These are phyloP conservation scores for Anthracocystis panici-leucophaei DNA, from an alignment of 1,284 basidiomycete genomes.

Conservation along the genomic window DNA sequence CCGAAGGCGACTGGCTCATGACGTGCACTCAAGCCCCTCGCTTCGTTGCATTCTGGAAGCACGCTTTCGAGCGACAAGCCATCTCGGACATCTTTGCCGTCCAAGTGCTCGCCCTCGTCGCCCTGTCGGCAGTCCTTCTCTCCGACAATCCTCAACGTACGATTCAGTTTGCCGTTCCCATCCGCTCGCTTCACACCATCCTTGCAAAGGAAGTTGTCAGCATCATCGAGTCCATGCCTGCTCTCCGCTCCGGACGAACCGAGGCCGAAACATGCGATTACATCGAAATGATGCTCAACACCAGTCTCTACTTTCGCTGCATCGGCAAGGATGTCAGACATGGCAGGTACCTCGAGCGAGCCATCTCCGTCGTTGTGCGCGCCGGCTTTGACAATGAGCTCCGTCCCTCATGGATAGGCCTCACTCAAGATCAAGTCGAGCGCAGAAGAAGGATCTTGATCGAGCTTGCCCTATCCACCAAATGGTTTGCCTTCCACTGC, in stretches of 20 bases:
- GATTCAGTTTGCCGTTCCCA: constrained; percentile 23
- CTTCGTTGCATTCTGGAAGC: constrained; percentile 33
- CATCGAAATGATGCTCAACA: constrained; percentile 31
- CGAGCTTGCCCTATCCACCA: constrained; percentile 13
- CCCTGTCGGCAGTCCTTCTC: constrained; percentile 20
- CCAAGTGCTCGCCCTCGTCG: constrained; percentile 22
- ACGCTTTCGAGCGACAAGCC: constrained; percentile 25
- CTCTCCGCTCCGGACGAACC: constrained; percentile 12
- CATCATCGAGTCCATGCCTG: constrained; percentile 29
- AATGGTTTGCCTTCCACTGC: constrained; percentile 34
- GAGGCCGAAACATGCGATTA: constrained; percentile 27
- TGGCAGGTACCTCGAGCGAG: constrained; percentile 20
- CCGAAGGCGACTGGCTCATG: constrained; percentile 38
- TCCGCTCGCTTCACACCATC: constrained; percentile 27
- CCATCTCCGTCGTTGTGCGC: constrained; percentile 15
- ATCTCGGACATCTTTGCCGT: constrained; percentile 33
- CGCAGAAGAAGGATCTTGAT: constrained; percentile 19
- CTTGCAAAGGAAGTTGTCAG: constrained; percentile 31
- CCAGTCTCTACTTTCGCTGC: constrained; percentile 37
- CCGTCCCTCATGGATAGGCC: constrained; percentile 21
- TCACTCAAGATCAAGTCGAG: constrained; percentile 25
- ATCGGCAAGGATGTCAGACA: constrained; percentile 18
- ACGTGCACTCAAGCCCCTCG: constrained; percentile 16
- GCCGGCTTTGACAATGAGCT: constrained; percentile 31
- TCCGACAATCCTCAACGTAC: constrained; percentile 31